Conservation (phyloP, 371 early-diverging fungal genomes). For the Conidiobolus incongruus region DNA sequence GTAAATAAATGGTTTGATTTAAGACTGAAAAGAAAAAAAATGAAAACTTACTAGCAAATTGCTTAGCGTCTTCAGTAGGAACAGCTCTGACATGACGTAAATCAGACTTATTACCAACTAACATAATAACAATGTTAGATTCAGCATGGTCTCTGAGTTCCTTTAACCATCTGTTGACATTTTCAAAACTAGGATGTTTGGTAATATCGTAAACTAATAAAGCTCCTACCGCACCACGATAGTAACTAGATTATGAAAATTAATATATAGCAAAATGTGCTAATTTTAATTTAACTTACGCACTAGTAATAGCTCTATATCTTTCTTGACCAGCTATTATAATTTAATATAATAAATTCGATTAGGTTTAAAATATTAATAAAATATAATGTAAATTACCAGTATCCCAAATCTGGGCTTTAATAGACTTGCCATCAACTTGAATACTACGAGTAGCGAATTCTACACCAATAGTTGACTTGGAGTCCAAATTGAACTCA, state of each 20-base stretch:
- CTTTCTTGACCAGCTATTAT: conserved; percentile 67
- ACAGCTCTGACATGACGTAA: conserved; percentile 88
- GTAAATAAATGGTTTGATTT: not conserved
- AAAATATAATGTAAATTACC: too few relatives aligned
- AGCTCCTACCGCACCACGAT: conserved; percentile 99
- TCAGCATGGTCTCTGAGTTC: conserved; percentile 97
- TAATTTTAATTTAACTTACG: conserved; percentile 33
- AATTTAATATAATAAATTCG: not conserved
- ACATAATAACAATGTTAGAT: conserved; percentile 92
- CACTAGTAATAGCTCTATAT: conserved; percentile 73
- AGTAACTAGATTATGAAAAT: conserved; percentile 42
- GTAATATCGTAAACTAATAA: conserved; percentile 98
- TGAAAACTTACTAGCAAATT: conserved; percentile 64
- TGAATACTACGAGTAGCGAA: conserved; percentile 96
- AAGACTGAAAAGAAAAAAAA: not conserved
- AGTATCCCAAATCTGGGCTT: conserved; percentile 99
- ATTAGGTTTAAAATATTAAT: not conserved
- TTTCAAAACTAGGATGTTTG: conserved; percentile 85
- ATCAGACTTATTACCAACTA: conserved; percentile 99
- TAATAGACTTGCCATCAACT: conserved; percentile 91
- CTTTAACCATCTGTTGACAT: conserved; percentile 92
- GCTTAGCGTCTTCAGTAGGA: conserved; percentile 88
- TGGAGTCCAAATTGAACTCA: conserved; percentile 92
- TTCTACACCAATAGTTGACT: conserved; percentile 99
- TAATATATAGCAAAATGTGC: not conserved